Evolutionary conservation across 2,329 filamentous ascomycete species (phyloP).

Genomic region (Karstenula rhodostoma): DNA sequence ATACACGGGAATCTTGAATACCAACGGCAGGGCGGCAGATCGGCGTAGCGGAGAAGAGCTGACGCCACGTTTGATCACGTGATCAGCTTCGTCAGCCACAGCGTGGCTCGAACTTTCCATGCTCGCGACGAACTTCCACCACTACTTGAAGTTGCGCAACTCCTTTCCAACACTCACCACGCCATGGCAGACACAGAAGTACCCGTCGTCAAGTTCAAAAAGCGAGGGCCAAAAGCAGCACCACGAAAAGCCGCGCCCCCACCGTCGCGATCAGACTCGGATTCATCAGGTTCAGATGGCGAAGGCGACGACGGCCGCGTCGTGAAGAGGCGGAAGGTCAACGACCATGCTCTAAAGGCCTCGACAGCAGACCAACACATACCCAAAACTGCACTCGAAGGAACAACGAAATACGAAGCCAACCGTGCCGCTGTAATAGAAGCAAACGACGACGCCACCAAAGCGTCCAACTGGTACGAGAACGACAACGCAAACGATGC

Average conservation of each 20-base stretch:
- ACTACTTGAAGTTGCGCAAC: constrained; percentile 1
- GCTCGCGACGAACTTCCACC: constrained; percentile 7
- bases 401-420: constrained; percentile 65
- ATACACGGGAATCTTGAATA: background rate
- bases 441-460: constrained; percentile 85
- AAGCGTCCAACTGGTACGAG: constrained; percentile 88
- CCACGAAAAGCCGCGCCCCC: constrained; percentile 84
- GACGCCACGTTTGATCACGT: constrained; percentile 9
- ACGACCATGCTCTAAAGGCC: constrained; percentile 70
- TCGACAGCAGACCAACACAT: constrained; percentile 63
- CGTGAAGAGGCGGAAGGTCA: constrained; percentile 81
- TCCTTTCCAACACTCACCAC: constrained; percentile 13
- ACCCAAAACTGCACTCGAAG: constrained; percentile 48
- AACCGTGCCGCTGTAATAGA: constrained; percentile 70
- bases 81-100: constrained; percentile 3
- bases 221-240: constrained; percentile 78
- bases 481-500: constrained; percentile 70
- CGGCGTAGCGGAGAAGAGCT: background rate
- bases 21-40: background rate
- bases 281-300: constrained; percentile 77
- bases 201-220: constrained; percentile 81
- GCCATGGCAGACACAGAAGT: constrained; percentile 39
- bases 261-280: constrained; percentile 64
- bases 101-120: constrained; percentile 32
- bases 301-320: constrained; percentile 68